Evolutionary conservation across 2,329 filamentous ascomycete genomes (phyloP).

Genomic region (Scedosporium aurantiacum): DNA sequence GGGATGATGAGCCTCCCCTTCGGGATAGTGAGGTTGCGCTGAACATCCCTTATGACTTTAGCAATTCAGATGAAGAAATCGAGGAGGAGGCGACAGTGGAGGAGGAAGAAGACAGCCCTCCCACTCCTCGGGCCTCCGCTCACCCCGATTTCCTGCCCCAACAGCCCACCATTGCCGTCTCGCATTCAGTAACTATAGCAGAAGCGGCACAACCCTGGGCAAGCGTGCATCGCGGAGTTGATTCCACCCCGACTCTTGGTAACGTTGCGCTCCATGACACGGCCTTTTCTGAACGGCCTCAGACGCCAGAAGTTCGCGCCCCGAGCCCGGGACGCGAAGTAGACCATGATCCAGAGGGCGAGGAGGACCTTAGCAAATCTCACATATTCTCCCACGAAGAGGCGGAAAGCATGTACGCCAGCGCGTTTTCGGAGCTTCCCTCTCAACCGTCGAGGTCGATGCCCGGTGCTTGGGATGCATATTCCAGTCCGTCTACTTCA

Average conservation of each 20-base stretch:
- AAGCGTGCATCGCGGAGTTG: not conserved
- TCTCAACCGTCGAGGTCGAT: constrained; percentile 20
- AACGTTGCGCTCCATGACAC: not conserved
- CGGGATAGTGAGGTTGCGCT: constrained; percentile 46
- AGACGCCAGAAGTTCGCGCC: not conserved
- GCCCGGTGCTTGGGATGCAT: constrained; percentile 41
- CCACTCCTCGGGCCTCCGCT: constrained; percentile 44
- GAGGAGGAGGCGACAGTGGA: constrained; percentile 10
- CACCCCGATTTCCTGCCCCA: constrained; percentile 22
- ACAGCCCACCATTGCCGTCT: not conserved
- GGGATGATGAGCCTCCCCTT: constrained; percentile 21
- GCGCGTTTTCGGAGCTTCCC: constrained; percentile 40
- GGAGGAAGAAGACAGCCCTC: constrained; percentile 22
- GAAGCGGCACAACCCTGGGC: not conserved
- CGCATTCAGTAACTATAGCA: not conserved
- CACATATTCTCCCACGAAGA: constrained; percentile 69
- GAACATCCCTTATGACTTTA: constrained; percentile 42
- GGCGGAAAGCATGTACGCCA: constrained; percentile 82
- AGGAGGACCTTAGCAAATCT: constrained; percentile 50
- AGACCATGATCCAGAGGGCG: constrained; percentile 16
- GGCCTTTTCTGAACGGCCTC: not conserved
- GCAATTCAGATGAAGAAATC: constrained; percentile 20
- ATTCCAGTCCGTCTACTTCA: not conserved
- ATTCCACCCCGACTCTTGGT: not conserved
- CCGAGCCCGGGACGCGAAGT: not conserved